Evolutionary conservation across 768 basidiomycete genomes (phyloP).

Genomic region (Tricholoma matsutake): DNA sequence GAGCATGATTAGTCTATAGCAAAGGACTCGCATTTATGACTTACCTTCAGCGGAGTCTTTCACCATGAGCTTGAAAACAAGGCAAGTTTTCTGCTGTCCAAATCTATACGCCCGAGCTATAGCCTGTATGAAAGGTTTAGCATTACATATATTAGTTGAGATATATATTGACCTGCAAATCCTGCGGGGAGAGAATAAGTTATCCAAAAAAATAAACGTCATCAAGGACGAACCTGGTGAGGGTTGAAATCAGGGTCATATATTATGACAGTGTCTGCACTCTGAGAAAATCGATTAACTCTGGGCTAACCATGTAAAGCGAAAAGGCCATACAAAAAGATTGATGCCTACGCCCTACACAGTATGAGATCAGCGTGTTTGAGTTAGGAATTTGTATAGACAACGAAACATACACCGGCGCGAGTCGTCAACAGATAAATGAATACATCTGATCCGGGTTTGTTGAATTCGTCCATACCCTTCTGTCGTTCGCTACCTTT

Average conservation of each 20-base stretch:
- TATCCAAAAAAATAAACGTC: not conserved
- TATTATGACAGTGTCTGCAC: slow-evolving; percentile 90
- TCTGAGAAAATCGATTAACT: slow-evolving; percentile 42
- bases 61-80: slow-evolving; percentile 95
- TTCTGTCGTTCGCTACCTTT: slow-evolving; percentile 85
- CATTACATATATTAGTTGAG: not conserved
- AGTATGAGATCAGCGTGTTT: not conserved
- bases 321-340: slow-evolving; percentile 46
- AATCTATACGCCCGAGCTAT: slow-evolving; percentile 94
- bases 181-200: slow-evolving; percentile 39
- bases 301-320: not conserved
- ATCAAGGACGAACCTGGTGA: slow-evolving; percentile 63
- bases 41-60: slow-evolving; percentile 90
- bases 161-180: slow-evolving; percentile 70
- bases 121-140: slow-evolving; percentile 49
- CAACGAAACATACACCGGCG: slow-evolving; percentile 56
- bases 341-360: slow-evolving; percentile 84
- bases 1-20: not conserved
- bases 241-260: slow-evolving; percentile 98
- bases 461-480: slow-evolving; percentile 94
- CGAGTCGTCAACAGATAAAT: slow-evolving; percentile 91
- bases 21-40: not conserved
- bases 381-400: not conserved
- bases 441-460: slow-evolving; percentile 80
- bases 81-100: slow-evolving; percentile 91